Evolutionary conservation across 495 filamentous ascomycete genomes (phyloP).

Genomic region (Jackrogersella multiformis): DNA sequence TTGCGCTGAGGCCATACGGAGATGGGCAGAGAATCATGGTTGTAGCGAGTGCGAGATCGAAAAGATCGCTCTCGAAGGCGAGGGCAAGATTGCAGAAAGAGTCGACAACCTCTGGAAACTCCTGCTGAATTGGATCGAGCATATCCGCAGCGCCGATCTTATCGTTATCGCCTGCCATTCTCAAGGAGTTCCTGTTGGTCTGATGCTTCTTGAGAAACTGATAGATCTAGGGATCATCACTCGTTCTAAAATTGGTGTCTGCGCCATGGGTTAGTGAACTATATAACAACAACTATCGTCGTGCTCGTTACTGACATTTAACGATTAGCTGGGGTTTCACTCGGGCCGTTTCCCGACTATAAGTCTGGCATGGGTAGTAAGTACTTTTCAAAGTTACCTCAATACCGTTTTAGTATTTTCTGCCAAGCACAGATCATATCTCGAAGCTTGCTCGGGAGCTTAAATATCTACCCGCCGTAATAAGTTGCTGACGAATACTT

Average conservation of each 20-base stretch:
- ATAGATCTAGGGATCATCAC: conserved; percentile 80
- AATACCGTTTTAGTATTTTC: neutral
- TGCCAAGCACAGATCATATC: neutral
- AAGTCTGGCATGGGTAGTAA: conserved; percentile 71
- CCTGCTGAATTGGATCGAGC: conserved; percentile 92
- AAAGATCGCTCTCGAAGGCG: conserved; percentile 95
- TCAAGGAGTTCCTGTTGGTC: conserved; percentile 91
- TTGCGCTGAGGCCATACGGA: conserved; percentile 81
- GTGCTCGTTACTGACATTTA: conserved; percentile 25
- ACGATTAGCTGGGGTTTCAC: conserved; percentile 80
- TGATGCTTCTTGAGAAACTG: conserved; percentile 93
- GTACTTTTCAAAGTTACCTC: neutral
- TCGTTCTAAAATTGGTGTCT: conserved; percentile 76
- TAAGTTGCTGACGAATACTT: neutral
- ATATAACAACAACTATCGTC: neutral
- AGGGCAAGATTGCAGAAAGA: conserved; percentile 91
- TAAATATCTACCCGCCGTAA: neutral
- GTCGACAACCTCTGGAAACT: conserved; percentile 94
- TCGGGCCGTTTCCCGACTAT: conserved; percentile 90
- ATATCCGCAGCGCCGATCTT: conserved; percentile 86
- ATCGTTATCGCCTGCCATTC: conserved; percentile 92
- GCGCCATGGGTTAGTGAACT: conserved; percentile 73
- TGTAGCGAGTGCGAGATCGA: conserved; percentile 76
- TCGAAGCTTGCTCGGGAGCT: too few species aligned
- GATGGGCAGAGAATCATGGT: conserved; percentile 76